Conservation (phyloP, 768 basidiomycete genomes). For the Suillus lakei region DNA sequence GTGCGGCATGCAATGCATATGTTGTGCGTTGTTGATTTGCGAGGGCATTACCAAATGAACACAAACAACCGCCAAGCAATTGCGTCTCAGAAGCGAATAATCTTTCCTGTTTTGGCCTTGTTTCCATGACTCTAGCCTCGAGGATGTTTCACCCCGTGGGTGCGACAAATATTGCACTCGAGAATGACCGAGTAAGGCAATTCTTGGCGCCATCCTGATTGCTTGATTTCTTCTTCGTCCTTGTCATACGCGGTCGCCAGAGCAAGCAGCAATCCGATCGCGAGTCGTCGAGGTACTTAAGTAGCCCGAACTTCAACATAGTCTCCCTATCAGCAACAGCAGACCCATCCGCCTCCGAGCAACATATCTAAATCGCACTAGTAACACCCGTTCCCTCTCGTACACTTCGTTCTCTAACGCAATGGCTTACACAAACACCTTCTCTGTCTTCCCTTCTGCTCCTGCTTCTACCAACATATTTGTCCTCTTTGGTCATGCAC, state of each 20-base stretch:
- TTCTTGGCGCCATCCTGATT: slow-evolving; percentile 6
- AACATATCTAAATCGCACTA: slow-evolving; percentile 8
- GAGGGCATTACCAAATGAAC: slow-evolving; percentile 13
- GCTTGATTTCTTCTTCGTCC: slow-evolving; percentile 10
- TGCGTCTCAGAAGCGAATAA: slow-evolving; percentile 5
- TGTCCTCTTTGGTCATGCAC: slow-evolving; percentile 40
- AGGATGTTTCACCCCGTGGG: slow-evolving; percentile 7
- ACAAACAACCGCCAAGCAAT: slow-evolving; percentile 24
- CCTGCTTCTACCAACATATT: slow-evolving; percentile 38
- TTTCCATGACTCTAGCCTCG: slow-evolving; percentile 8
- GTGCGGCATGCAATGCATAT: neutral
- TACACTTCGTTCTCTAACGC: slow-evolving; percentile 1
- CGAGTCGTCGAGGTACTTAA: slow-evolving; percentile 19
- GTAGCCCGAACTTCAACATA: slow-evolving; percentile 4
- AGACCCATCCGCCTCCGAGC: slow-evolving; percentile 7
- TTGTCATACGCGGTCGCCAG: slow-evolving; percentile 9
- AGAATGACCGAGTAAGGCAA: slow-evolving; percentile 13
- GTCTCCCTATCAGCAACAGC: slow-evolving; percentile 1
- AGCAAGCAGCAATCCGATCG: slow-evolving; percentile 7
- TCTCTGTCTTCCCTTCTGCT: slow-evolving; percentile 28
- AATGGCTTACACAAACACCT: slow-evolving; percentile 38
- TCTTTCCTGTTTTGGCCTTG: slow-evolving; percentile 10
- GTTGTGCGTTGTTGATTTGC: slow-evolving; percentile 26
- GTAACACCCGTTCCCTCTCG: slow-evolving; percentile 1
- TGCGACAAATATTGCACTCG: neutral